Conservation (phyloP, 1,284 basidiomycete species). For the Pterula multifida region DNA sequence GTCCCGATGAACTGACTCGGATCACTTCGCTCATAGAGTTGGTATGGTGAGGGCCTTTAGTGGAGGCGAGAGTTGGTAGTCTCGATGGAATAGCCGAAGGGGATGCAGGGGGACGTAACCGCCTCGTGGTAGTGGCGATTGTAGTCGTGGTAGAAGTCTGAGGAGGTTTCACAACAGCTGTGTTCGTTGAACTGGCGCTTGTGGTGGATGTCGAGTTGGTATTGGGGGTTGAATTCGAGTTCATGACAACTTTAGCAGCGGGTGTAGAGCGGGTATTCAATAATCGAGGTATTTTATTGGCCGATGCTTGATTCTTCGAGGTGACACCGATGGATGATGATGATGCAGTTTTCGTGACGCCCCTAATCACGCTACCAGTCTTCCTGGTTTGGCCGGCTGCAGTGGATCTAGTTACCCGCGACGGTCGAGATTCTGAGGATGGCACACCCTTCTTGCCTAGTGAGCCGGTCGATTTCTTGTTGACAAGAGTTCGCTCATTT, state of each 20-base stretch:
- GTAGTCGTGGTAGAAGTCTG: conserved; percentile 19
- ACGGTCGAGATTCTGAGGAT: conserved; percentile 55
- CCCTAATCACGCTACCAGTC: conserved; percentile 7
- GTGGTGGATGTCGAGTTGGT: conserved; percentile 30
- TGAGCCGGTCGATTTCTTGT: background rate
- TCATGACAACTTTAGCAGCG: conserved; percentile 16
- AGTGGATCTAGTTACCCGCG: conserved; percentile 65
- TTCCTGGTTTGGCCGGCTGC: conserved; percentile 18
- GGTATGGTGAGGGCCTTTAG: conserved; percentile 37
- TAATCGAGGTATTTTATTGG: conserved; percentile 69
- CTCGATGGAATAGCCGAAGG: conserved; percentile 54
- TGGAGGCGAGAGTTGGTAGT: conserved; percentile 54
- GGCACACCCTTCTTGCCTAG: conserved; percentile 27
- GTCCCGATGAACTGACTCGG: conserved; percentile 24
- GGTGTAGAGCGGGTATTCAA: conserved; percentile 38
- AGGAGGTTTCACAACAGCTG: conserved; percentile 12
- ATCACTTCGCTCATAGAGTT: conserved; percentile 42
- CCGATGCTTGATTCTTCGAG: conserved; percentile 27
- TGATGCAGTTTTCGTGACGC: conserved; percentile 12
- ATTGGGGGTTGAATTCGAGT: conserved; percentile 29
- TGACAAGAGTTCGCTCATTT: background rate
- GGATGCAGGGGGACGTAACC: conserved; percentile 33
- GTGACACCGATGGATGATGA: background rate
- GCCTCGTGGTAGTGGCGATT: too few species aligned
- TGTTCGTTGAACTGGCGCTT: conserved; percentile 10